These are phyloP conservation scores for Lachnellula suecica DNA, from an alignment of 2,329 filamentous ascomycete species.

Conservation along the genomic window DNA sequence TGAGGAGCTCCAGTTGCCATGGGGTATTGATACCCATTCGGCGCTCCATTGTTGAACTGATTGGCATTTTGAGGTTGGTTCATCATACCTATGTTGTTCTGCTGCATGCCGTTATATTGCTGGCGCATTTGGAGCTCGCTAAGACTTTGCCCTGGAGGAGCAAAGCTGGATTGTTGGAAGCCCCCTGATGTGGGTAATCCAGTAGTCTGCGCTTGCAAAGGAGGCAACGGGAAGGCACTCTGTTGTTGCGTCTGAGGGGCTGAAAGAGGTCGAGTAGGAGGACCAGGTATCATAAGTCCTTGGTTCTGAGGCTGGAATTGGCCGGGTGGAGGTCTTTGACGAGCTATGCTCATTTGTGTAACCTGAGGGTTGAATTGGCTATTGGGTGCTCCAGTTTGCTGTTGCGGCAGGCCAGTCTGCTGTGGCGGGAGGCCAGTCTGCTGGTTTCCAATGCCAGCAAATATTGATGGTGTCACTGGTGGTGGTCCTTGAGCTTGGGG, in stretches of 20 bases:
- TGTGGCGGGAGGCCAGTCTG: slow-evolving; percentile 41
- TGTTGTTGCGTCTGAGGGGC: slow-evolving; percentile 81
- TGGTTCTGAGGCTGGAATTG: slow-evolving; percentile 53
- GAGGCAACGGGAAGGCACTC: slow-evolving; percentile 70
- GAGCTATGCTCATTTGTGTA: slow-evolving; percentile 45
- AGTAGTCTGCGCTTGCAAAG: slow-evolving; percentile 82
- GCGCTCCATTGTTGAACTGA: slow-evolving; percentile 28
- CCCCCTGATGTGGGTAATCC: slow-evolving; percentile 52
- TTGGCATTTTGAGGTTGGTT: slow-evolving; percentile 31
- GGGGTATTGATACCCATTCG: slow-evolving; percentile 28
- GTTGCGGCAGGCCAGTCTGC: slow-evolving; percentile 34
- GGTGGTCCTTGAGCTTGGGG: slow-evolving; percentile 38
- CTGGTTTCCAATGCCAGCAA: slow-evolving; percentile 47
- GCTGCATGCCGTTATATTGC: slow-evolving; percentile 35
- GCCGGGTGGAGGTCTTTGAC: slow-evolving; percentile 74
- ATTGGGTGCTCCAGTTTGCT: slow-evolving; percentile 20
- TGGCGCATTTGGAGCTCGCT: slow-evolving; percentile 64
- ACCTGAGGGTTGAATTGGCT: slow-evolving; percentile 40
- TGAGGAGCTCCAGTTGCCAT: slow-evolving; percentile 24
- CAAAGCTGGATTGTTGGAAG: slow-evolving; percentile 61
- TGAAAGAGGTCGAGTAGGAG: slow-evolving; percentile 78
- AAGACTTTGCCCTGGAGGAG: slow-evolving; percentile 74
- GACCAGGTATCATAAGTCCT: slow-evolving; percentile 70
- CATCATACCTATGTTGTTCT: slow-evolving; percentile 38
- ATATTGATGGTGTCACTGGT: slow-evolving; percentile 60